Evolutionary conservation across 2,329 filamentous ascomycete genomes (phyloP).

Genomic region (Pestalotiopsis sp.): DNA sequence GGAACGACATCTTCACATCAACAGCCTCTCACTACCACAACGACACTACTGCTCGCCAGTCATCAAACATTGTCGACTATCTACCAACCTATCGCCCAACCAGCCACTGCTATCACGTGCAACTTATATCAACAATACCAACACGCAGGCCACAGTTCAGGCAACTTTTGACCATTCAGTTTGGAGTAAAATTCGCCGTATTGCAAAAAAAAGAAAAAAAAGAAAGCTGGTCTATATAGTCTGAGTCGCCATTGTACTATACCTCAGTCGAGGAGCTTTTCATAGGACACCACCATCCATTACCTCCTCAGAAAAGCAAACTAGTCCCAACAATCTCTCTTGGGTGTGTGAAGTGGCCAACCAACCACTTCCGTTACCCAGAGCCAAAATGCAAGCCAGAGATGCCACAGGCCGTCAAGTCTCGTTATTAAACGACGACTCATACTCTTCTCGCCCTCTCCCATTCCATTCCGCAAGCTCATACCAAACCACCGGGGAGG

Average conservation of each 20-base stretch:
- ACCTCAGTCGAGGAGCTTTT: conserved; percentile 10
- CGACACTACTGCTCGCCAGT: too few species aligned
- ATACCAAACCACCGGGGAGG: conserved; percentile 35
- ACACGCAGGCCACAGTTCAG: neutral
- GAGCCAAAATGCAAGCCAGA: conserved; percentile 50
- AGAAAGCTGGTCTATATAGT: neutral
- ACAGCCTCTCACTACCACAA: too few species aligned
- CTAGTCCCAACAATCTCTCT: neutral
- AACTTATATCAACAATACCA: neutral
- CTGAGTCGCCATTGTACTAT: neutral
- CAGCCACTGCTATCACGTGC: too few species aligned
- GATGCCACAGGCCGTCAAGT: conserved; percentile 59
- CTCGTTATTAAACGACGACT: conserved; percentile 60
- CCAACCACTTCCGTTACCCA: neutral
- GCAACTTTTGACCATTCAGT: neutral
- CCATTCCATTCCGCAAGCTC: conserved; percentile 37
- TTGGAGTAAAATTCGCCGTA: neutral
- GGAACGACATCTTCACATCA: neutral
- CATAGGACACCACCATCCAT: conserved; percentile 10
- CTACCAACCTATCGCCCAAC: too few species aligned
- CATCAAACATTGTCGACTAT: too few species aligned
- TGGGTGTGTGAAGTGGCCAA: neutral
- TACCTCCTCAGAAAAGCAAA: neutral
- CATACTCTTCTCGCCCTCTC: conserved; percentile 24
- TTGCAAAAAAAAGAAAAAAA: neutral